Evolutionary conservation across 257 asterid species (phyloP).

Genomic region (Salvia rosmarinus): DNA sequence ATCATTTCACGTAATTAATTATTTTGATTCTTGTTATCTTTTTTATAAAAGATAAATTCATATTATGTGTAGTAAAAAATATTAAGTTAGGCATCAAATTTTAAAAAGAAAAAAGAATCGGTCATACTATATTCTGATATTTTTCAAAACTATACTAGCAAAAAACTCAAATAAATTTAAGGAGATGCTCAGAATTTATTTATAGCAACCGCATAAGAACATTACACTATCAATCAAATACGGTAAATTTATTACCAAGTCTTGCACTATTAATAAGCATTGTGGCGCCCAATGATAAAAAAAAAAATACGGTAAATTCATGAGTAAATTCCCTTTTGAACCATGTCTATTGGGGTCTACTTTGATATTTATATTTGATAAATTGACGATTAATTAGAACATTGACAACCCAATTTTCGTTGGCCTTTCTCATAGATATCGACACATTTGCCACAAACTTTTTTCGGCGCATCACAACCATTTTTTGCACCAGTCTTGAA

Average conservation of each 20-base stretch:
- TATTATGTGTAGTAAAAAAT: no score
- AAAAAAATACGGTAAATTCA: no score
- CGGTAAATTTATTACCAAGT: not conserved
- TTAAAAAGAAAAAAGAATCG: no score
- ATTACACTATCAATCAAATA: not conserved
- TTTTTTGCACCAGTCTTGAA: conserved; percentile 18
- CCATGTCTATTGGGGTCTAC: not conserved
- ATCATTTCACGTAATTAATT: no score
- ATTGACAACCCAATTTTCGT: not conserved
- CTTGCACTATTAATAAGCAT: no score
- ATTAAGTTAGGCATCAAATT: no score
- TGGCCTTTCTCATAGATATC: not conserved
- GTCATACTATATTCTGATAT: no score
- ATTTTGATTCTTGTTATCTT: no score
- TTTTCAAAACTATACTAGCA: not conserved
- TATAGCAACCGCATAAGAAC: not conserved
- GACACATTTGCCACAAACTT: conserved; percentile 25
- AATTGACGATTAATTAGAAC: conserved; percentile 9
- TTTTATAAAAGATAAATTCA: no score
- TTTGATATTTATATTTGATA: not conserved
- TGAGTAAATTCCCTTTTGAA: not conserved
- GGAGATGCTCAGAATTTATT: not conserved
- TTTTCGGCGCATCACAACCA: not conserved
- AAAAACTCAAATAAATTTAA: not conserved
- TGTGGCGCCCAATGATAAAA: no score